Base-by-base conservation (phyloP, 73 alveolate genomes). In the Symbiodinium natans region DNA sequence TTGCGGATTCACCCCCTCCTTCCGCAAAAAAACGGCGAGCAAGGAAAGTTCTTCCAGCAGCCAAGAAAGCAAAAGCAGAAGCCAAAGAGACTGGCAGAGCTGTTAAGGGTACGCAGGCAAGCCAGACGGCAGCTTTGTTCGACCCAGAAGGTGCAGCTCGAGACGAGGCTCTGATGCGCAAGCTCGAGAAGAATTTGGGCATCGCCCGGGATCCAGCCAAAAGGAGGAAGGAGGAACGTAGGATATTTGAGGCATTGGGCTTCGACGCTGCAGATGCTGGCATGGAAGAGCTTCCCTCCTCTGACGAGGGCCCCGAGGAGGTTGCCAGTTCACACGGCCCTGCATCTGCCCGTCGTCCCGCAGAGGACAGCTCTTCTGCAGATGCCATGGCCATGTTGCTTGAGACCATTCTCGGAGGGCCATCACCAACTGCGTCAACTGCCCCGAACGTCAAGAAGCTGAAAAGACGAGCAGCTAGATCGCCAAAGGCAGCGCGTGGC, bases 111-210 rank as follows among this genome's bases (percentile, higher is more conserved):
- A 36, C 82, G 15, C 54, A 13, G 41, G 52, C 15, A 8, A 86
- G 25, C 1, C 21, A 41, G 34, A 33, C 21, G 83, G 9, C 83
- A 29, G 13, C 63, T 7, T 17, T 52, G 34, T 90, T 71, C 38
- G 75, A 68, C 52, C 54, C 86, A 6, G 88, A 40, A 9, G 96
- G 54, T 4, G 96, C 96, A n/a, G 96, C 74, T 1, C 41, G 95
- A 39, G 96, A 90, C 38, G 88, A 39, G 75, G 86, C 96, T 13
- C 87, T 90, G 3, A 29, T 90, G 54, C 48, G 39, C 11, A 84
- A 90, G 40, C 48, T 90, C 39, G 96, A 90, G 87, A 63, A 90
- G 40, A 90, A 90, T n/a, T 33, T 90, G 74, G 96, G 96, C n/a
- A 63, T 90, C n/a, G 96, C 88, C 23, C 86, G 95, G 52, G 48